Evolutionary conservation across 495 filamentous ascomycete genomes (phyloP), one percentile per base, ranked within the genome.

Genomic region (Penicillium cataractarum): DNA sequence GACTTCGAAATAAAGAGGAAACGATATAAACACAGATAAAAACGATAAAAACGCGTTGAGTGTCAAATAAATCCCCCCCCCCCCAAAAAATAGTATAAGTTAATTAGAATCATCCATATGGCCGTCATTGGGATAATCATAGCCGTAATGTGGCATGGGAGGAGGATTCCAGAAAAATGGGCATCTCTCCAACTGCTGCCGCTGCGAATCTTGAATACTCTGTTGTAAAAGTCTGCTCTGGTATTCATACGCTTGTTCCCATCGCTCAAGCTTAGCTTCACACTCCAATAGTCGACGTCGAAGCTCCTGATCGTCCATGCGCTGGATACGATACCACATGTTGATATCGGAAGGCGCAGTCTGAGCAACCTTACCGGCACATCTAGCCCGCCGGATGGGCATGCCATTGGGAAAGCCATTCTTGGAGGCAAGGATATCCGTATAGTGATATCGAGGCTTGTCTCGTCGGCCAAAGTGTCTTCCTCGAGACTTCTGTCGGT

Each of bases 281-380:
- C 73, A 73, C 9, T 71, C 67, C 39, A 76, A 65, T 49, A 77
- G 67, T 48, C 68, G 73, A 37, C 60, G 71, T 6, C 76, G 70
- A 21, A 72, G 55, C 10, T 76, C 74, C 54, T 73, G 49, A 6
- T 71, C 69, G n/a, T 64, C 66, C 21, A 73, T 55, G 22, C 64
- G 48, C 13, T 66, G 52, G 32, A 69, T 64, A 21, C 63, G 61
- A 60, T 62, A 64, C 53, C 55, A 59, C 13, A 52, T 10, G 19
- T 37, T 27, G 15, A 51, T 27, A 35, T 67, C 39, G 2, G 51
- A 32, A 54, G 51, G 19, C 13, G 31, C 29, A 33, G 7, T 35
- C 7, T 29, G 13, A 12, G 31, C 27, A 54, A n/a, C 6, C 1
- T 5, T 12, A 46, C 24, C 19, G 3, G 56, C 31, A 22, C 64